These are phyloP conservation scores for Arthrobotrys pseudoclavata DNA, from an alignment of 2,329 filamentous ascomycete species.

Conservation along the genomic window DNA sequence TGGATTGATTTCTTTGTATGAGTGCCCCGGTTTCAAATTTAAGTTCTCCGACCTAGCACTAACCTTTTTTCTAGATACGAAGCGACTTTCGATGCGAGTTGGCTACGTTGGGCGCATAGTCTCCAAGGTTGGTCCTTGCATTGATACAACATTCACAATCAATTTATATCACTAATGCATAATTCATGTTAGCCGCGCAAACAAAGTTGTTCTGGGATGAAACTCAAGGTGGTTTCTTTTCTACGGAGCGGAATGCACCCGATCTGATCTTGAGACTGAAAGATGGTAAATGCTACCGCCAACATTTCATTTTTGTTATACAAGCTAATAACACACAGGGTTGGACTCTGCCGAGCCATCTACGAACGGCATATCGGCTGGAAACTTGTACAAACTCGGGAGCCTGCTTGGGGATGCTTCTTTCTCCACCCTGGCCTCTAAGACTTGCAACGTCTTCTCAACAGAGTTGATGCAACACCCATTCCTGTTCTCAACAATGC, in stretches of 20 bases:
- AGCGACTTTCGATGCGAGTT: conserved; percentile 80
- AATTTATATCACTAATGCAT: background rate
- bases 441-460: conserved; percentile 87
- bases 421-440: conserved; percentile 69
- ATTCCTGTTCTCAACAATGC: conserved; percentile 86
- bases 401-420: conserved; percentile 79
- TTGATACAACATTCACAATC: background rate
- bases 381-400: conserved; percentile 86
- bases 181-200: conserved; percentile 73
- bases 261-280: conserved; percentile 88
- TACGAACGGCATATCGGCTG: conserved; percentile 86
- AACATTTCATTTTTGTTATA: background rate
- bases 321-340: conserved; percentile 65
- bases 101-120: conserved; percentile 83
- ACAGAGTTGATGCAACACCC: conserved; percentile 93
- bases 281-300: conserved; percentile 70
- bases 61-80: conserved; percentile 69
- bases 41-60: background rate
- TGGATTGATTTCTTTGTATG: conserved; percentile 81
- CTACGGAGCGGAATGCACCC: conserved; percentile 74
- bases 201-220: conserved; percentile 82
- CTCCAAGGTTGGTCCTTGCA: conserved; percentile 76
- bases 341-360: conserved; percentile 94
- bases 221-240: conserved; percentile 76
- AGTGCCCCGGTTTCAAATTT: background rate